phyloP scores from a whole-genome alignment of 2,329 filamentous ascomycete genomes.

The Chaetothyriales sp. region DNA sequence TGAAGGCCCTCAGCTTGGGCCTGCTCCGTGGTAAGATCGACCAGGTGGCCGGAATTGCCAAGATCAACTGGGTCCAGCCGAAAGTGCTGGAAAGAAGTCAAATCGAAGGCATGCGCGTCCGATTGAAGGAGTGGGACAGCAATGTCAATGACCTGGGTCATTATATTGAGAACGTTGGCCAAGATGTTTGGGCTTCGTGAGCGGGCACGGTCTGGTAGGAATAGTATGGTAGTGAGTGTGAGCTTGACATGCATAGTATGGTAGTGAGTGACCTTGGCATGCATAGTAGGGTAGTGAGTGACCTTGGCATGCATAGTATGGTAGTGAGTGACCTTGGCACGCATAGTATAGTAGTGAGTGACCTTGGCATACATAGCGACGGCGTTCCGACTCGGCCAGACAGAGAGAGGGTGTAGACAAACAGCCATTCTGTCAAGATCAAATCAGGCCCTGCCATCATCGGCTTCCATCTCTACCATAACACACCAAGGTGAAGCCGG shows the following conservation, averaged over 20 bases:
- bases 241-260: constrained; percentile 4
- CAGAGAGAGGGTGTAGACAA: neutral
- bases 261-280: too few relatives aligned
- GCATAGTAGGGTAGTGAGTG: too few relatives aligned
- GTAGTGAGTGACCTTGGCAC: neutral
- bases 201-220: too few relatives aligned
- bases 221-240: neutral
- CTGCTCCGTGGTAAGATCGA: constrained; percentile 86
- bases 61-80: constrained; percentile 97
- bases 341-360: too few relatives aligned
- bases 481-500: neutral
- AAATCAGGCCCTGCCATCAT: neutral
- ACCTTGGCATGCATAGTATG: constrained; percentile 5
- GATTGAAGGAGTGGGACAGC: constrained; percentile 86
- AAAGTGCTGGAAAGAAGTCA: constrained; percentile 94
- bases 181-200: constrained; percentile 86
- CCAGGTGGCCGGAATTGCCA: constrained; percentile 83
- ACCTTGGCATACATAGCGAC: constrained; percentile 9
- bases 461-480: neutral
- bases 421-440: neutral
- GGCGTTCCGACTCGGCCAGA: constrained; percentile 9
- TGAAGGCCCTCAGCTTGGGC: constrained; percentile 95
- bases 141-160: constrained; percentile 93
- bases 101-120: constrained; percentile 78
- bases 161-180: constrained; percentile 88